Conservation (phyloP, 2,329 filamentous ascomycete species). For the Beauveria sp. region DNA sequence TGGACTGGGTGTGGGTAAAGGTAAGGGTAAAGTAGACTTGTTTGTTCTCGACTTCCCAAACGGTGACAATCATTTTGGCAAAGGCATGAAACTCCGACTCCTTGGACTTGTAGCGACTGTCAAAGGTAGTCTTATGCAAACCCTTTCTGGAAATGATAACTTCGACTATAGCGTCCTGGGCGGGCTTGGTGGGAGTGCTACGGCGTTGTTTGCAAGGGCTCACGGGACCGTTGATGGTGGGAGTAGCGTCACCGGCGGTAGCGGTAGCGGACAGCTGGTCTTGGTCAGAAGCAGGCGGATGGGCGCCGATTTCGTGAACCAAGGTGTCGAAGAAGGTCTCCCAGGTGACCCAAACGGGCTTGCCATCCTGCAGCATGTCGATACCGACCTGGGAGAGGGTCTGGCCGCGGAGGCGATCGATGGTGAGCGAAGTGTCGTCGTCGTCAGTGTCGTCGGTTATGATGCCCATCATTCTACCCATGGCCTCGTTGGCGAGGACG, state of each 20-base stretch:
- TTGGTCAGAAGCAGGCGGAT: constrained; percentile 18
- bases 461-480: constrained; percentile 61
- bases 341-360: constrained; percentile 52
- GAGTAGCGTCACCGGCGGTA: constrained; percentile 27
- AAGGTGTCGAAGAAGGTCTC: constrained; percentile 51
- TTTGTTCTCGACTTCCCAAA: constrained; percentile 61
- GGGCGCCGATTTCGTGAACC: constrained; percentile 33
- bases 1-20: constrained; percentile 55
- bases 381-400: constrained; percentile 63
- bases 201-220: constrained; percentile 26
- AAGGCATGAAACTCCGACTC: constrained; percentile 38
- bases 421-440: constrained; percentile 36
- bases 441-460: constrained; percentile 33
- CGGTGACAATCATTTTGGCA: constrained; percentile 69
- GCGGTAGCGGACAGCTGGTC: constrained; percentile 13
- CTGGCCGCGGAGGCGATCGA: constrained; percentile 57
- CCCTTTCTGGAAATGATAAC: constrained; percentile 53
- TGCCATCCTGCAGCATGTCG: constrained; percentile 63
- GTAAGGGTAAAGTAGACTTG: constrained; percentile 67
- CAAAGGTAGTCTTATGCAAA: constrained; percentile 31
- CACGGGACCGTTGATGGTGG: constrained; percentile 22
- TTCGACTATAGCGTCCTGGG: constrained; percentile 58
- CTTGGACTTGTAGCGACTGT: constrained; percentile 27
- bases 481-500: constrained; percentile 66
- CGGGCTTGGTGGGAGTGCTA: constrained; percentile 20